Base-by-base conservation (phyloP, 2,329 filamentous ascomycete genomes). In the Botrytis aclada region DNA sequence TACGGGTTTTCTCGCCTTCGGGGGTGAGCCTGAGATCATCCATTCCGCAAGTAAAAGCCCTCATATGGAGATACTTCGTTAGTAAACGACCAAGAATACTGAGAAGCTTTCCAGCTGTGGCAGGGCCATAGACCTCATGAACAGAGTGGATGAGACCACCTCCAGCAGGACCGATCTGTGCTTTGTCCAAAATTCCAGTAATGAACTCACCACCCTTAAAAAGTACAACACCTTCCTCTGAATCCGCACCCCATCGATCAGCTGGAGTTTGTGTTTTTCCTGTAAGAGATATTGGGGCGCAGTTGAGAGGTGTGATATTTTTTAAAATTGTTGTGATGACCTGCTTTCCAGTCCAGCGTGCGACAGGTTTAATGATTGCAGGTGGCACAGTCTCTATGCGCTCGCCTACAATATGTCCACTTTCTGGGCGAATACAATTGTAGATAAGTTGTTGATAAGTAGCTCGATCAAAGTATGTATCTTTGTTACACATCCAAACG, bases 381-480 rank as follows among this genome's bases (percentile, higher is more conserved):
- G 96, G 96, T 16, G 90, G 86, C 0, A 98, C 86, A 47, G 95
- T 90, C 80, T 94, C 88, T 70, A 99, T 92, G 74, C 92, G 89
- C 58, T 97, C 94, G 34, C 90, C 90, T 7, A 93, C 88, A 65
- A 95, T 96, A 79, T 98, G 94, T 0, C 93, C 93, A 78, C 92
- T 94, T 81, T 99, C 96, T 0, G 96, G 96, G 72, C 96, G 89
- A 69, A 99, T 84, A 73, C 93, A 95, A 74, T 89, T 92, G 82
- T 99, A 99, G 9, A 99, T 86, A n/a, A 99, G 85, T 81, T 98
- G 93, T 76, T 98, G 93, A 81, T 98, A 99, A 74, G 97, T 91
- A 51, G 93, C 92, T 72, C 92, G 88, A 75, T 91, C 92, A 80
- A 98, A 97, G 81, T 98, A 95, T 4, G 92, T 93, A 82, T 99